Conservation (phyloP, 169 alveolate genomes). For the Eimeria falciformis region DNA sequence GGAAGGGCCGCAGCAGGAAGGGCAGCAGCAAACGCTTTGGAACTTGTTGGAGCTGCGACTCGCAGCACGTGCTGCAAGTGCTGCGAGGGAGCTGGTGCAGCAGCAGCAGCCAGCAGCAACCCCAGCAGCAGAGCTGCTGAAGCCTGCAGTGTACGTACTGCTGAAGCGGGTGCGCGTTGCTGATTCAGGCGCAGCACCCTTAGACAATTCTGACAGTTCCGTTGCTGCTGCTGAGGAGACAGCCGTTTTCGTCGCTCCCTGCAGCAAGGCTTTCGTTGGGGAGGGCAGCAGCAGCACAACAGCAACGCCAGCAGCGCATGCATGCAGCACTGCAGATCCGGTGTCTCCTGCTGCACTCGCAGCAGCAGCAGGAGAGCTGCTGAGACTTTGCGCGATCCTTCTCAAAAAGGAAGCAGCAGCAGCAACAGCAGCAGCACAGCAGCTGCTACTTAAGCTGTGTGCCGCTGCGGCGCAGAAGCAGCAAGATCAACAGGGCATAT, state of each 20-base stretch:
- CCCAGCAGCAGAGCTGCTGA: neutral
- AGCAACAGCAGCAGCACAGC: slow-evolving; percentile 60
- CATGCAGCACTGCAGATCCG: neutral
- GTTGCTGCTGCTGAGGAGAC: neutral
- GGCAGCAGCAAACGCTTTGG: slow-evolving; percentile 4
- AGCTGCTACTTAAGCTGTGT: slow-evolving; percentile 44
- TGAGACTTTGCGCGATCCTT: neutral
- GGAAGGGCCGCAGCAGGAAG: neutral
- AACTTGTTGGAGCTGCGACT: slow-evolving; percentile 15
- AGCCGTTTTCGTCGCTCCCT: too few relatives aligned
- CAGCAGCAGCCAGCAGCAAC: slow-evolving; percentile 1
- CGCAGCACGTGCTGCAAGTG: slow-evolving; percentile 58
- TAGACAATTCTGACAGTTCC: neutral
- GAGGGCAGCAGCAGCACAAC: too few relatives aligned
- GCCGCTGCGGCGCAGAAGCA: neutral
- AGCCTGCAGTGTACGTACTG: neutral
- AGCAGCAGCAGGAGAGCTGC: slow-evolving; percentile 66
- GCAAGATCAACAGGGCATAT: neutral
- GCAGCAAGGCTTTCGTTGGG: too few relatives aligned
- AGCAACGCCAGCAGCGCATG: neutral
- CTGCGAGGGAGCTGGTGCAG: slow-evolving; percentile 20
- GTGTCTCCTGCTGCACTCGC: slow-evolving; percentile 49
- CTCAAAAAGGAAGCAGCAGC: slow-evolving; percentile 19
- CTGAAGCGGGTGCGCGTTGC: too few relatives aligned
- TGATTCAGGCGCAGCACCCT: too few relatives aligned